Evolutionary conservation across 31 red algal genomes (phyloP), one percentile per base, ranked within the genome.

Genomic region (Asparagopsis taxiformis): DNA sequence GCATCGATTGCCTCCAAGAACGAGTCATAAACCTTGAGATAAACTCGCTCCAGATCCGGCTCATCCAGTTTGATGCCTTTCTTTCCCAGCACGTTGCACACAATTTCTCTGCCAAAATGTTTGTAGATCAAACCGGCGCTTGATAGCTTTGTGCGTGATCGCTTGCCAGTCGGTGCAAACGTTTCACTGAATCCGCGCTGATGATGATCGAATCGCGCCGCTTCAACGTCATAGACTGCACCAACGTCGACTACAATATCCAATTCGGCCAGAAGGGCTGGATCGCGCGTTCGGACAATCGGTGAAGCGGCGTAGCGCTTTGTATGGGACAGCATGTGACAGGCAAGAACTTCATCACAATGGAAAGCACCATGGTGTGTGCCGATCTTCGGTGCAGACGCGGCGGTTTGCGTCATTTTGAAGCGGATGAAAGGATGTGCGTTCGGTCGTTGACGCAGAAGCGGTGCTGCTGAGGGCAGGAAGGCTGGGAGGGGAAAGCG

Each of bases 191-290:
- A 98, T 17, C 53, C 78, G 23, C 94, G 90, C 64, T 93, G 89
- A 55, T 98, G 94, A 63, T 98, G 94, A 63, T 98, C 94, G 62
- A 79, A 98, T 24, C 88, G 83, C 13, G 52, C 31, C 17, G 30
- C 25, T 1, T 46, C 17, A 4, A 78, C 76, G 24, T 98, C 73
- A 63, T 98, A 98, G 5, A 71, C 78, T 36, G 68, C 85, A 33
- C 94, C 94, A 25, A 98, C 94, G 62, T 98, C 94, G 22, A 98
- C 94, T 22, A 98, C 59, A 49, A 79, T 64, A 51, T 98, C 90
- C 23, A 73, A 43, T 13, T 53, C 50, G 15, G 52, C 59, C 23
- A 90, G 60, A 9, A 72, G 17, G 2, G 54, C 64, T 15, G 80
- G 81, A 30, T 93, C 84, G 26, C 94, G 69, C 29, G 89, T 85